Percentiles rank a stretch among this genome's conserved stretches.
Evolutionary conservation across 2,329 filamentous ascomycete species (phyloP).

Genomic region (Orbilia javanica): DNA sequence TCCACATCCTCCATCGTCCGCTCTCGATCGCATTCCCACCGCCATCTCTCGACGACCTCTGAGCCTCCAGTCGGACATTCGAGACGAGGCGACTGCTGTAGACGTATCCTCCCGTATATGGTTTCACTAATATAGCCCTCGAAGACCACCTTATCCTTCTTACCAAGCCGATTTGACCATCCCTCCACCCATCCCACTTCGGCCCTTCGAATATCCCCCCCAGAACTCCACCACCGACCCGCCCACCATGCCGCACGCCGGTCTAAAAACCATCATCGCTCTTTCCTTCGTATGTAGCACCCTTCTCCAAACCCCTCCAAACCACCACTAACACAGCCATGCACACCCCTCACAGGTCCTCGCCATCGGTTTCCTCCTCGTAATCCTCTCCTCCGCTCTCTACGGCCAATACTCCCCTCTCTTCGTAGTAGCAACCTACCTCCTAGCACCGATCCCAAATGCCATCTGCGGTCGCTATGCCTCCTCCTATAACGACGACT

Average conservation of each 20-base stretch:
- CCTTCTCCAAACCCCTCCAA: not conserved
- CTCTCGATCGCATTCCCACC: conserved; percentile 36
- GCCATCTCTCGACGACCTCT: conserved; percentile 25
- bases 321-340: not conserved
- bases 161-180: not conserved
- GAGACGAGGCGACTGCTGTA: conserved; percentile 31
- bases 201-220: not conserved
- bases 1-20: conserved; percentile 27
- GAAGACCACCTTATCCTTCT: not conserved
- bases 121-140: not conserved
- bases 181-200: conserved; percentile 24
- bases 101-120: conserved; percentile 27
- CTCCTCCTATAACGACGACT: conserved; percentile 83
- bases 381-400: conserved; percentile 96
- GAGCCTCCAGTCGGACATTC: conserved; percentile 22
- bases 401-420: conserved; percentile 95
- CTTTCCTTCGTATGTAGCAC: conserved; percentile 85
- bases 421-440: conserved; percentile 94
- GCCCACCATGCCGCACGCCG: conserved; percentile 67
- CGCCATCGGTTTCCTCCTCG: conserved; percentile 97
- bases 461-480: conserved; percentile 91
- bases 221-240: not conserved
- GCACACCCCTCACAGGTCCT: conserved; percentile 77
- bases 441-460: conserved; percentile 93
- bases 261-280: conserved; percentile 98